phyloP scores from a whole-genome alignment of 148 eudicot genomes.

The Fagopyrum tataricum region DNA sequence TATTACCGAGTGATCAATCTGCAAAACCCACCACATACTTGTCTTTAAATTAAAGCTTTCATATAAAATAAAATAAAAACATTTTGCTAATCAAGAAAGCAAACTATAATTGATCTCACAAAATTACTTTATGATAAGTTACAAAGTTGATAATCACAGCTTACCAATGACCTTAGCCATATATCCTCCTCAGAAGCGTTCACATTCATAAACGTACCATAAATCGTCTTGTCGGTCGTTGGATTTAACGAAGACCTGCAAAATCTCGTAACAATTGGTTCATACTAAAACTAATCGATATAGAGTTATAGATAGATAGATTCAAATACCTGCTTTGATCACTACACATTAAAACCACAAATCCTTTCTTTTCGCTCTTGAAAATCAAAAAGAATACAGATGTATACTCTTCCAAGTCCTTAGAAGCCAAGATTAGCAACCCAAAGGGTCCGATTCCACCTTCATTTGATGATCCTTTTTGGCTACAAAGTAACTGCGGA shows the following conservation, averaged over 20 bases:
- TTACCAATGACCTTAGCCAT: slow-evolving; percentile 42
- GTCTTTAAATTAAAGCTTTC: too few species aligned
- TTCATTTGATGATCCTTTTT: slow-evolving; percentile 24
- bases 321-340: slow-evolving; percentile 28
- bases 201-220: slow-evolving; percentile 48
- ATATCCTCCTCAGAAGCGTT: slow-evolving; percentile 39
- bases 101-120: too few species aligned
- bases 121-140: too few species aligned
- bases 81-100: too few species aligned
- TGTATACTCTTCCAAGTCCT: slow-evolving; percentile 29
- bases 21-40: slow-evolving; percentile 9
- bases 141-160: too few species aligned
- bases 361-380: slow-evolving; percentile 17
- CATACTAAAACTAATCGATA: too few species aligned
- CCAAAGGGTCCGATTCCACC: slow-evolving; percentile 34
- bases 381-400: slow-evolving; percentile 34
- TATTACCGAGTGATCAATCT: slow-evolving; percentile 63
- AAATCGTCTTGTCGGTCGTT: slow-evolving; percentile 33
- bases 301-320: background rate
- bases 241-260: slow-evolving; percentile 39
- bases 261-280: too few species aligned
- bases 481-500: slow-evolving; percentile 46
- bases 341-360: slow-evolving; percentile 31
- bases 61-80: too few species aligned
- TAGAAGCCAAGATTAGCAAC: slow-evolving; percentile 26